phyloP scores from a whole-genome alignment of 1,139 yeast species.

The Scheffersomyces quercinus region DNA sequence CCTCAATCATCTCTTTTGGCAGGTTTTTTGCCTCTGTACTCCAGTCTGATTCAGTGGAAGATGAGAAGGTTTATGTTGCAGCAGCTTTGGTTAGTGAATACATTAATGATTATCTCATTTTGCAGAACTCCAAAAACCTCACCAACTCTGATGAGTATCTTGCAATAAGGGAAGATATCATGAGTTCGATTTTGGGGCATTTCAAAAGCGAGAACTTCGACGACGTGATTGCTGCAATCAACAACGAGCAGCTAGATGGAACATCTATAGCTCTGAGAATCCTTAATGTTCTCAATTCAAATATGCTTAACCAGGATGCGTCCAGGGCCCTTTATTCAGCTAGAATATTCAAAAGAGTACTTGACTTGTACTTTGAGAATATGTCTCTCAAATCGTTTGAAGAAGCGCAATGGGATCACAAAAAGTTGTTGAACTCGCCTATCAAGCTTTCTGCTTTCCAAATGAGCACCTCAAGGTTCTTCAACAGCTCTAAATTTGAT shows the following conservation, averaged over 20 bases:
- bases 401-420: conserved; percentile 27
- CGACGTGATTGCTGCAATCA: not conserved
- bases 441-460: conserved; percentile 40
- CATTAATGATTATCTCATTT: conserved; percentile 27
- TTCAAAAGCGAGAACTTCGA: conserved; percentile 2
- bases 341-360: conserved; percentile 23
- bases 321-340: conserved; percentile 23
- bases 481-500: conserved; percentile 38
- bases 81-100: conserved; percentile 25
- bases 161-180: conserved; percentile 3
- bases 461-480: conserved; percentile 35
- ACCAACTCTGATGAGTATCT: conserved; percentile 5
- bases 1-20: conserved; percentile 7
- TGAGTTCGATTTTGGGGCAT: not conserved
- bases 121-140: conserved; percentile 5
- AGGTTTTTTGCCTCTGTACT: conserved; percentile 9
- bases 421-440: conserved; percentile 30
- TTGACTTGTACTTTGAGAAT: conserved; percentile 29
- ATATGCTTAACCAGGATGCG: not conserved
- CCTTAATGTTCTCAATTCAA: not conserved
- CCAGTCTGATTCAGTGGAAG: not conserved
- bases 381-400: conserved; percentile 28
- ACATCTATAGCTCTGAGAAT: not conserved
- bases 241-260: not conserved
- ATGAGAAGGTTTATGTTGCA: conserved; percentile 4